Conservation (phyloP, 169 alveolate species). For the Amoebophrya sp. region DNA sequence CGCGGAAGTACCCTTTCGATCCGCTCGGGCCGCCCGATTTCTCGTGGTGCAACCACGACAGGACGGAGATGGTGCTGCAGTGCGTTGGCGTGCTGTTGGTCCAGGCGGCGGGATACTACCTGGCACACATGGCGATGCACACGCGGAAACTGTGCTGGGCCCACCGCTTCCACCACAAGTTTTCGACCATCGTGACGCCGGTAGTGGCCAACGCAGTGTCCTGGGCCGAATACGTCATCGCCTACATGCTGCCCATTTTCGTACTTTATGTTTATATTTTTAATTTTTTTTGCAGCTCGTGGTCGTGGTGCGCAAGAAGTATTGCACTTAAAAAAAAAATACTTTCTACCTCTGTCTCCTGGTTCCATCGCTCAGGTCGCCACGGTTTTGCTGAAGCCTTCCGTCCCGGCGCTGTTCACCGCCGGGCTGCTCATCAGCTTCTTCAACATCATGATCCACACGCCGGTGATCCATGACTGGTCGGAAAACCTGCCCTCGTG, state of each 20-base stretch:
- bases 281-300: neutral
- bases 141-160: neutral
- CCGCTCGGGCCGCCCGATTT: neutral
- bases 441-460: neutral
- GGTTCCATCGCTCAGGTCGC: neutral
- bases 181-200: neutral
- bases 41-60: neutral
- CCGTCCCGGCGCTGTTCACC: neutral
- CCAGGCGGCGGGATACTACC: neutral
- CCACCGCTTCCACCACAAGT: neutral
- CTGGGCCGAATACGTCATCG: neutral
- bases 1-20: neutral
- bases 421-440: neutral
- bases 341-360: too few species aligned
- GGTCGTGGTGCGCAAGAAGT: too few species aligned
- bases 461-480: neutral
- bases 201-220: neutral
- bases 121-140: neutral
- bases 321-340: too few species aligned
- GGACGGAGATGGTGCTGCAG: too few species aligned
- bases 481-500: neutral
- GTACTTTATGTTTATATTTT: neutral
- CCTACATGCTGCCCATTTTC: constrained; percentile 5
- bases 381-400: neutral
- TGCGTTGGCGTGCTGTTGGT: neutral